Evolutionary conservation across 2,329 filamentous ascomycete genomes (phyloP).

Genomic region (Colletotrichum cuscutae): DNA sequence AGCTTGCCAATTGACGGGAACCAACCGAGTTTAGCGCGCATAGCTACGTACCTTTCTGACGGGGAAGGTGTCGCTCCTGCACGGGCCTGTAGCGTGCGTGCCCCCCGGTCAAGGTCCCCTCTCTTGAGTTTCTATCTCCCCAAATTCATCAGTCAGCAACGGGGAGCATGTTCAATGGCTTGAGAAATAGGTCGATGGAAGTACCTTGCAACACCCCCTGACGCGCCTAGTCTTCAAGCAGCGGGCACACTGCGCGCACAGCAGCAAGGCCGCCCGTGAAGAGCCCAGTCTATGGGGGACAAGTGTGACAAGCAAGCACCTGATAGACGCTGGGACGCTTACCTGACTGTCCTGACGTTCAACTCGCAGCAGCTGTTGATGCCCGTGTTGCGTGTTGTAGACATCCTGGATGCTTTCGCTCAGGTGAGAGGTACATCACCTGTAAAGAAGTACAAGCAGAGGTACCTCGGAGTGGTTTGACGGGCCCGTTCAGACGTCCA

Average conservation of each 20-base stretch:
- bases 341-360: too few species aligned
- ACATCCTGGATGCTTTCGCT: neutral
- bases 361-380: neutral
- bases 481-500: slow-evolving; percentile 7
- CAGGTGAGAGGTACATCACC: neutral
- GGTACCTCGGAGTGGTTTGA: slow-evolving; percentile 4
- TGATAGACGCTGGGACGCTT: neutral
- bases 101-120: neutral
- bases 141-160: neutral
- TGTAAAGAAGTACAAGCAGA: neutral
- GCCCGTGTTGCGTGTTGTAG: neutral
- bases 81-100: neutral
- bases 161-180: neutral
- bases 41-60: slow-evolving; percentile 3
- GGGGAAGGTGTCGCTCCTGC: neutral
- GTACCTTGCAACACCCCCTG: slow-evolving; percentile 24
- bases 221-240: slow-evolving; percentile 23
- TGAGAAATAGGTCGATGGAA: neutral
- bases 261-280: slow-evolving; percentile 9
- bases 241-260: slow-evolving; percentile 11
- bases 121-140: neutral
- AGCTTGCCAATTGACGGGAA: neutral
- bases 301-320: neutral
- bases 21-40: slow-evolving; percentile 6
- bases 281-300: neutral